Conservation (phyloP, 2,329 filamentous ascomycete genomes). For the Tympanopsis confertula region DNA sequence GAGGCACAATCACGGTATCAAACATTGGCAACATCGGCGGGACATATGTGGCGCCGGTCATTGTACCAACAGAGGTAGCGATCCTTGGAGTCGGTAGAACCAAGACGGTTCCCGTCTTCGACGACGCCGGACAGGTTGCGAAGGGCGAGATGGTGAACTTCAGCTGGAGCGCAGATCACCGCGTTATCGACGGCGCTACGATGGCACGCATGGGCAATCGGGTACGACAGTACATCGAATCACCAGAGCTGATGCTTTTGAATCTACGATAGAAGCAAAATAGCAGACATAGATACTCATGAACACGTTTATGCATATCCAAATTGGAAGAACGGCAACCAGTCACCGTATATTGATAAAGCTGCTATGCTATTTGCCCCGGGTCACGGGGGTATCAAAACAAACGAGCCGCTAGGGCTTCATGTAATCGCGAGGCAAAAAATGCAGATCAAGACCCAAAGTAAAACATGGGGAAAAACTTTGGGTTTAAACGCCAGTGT, state of each 20-base stretch:
- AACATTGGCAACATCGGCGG: constrained; percentile 63
- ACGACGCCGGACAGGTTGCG: constrained; percentile 15
- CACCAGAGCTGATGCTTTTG: constrained; percentile 1
- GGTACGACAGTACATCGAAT: constrained; percentile 43
- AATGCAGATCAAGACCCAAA: no score
- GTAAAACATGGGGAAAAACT: no score
- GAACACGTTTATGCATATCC: no score
- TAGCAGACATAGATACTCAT: no score
- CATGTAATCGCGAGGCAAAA: no score
- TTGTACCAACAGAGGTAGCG: constrained; percentile 51
- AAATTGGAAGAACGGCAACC: no score
- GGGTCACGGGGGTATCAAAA: no score
- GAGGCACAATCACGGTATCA: constrained; percentile 55
- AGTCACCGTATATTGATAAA: no score
- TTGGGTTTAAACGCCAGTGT: no score
- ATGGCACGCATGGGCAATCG: constrained; percentile 53
- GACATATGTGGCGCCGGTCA: constrained; percentile 51
- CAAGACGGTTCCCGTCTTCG: constrained; percentile 46
- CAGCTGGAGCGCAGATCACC: constrained; percentile 26
- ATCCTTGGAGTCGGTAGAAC: constrained; percentile 53
- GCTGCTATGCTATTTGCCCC: no score
- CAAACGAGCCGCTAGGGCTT: no score
- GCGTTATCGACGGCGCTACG: constrained; percentile 56
- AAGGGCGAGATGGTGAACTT: constrained; percentile 3
- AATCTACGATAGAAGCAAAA: neutral